Conservation (phyloP, 306 rosid species). For the Cicer bijugum region DNA sequence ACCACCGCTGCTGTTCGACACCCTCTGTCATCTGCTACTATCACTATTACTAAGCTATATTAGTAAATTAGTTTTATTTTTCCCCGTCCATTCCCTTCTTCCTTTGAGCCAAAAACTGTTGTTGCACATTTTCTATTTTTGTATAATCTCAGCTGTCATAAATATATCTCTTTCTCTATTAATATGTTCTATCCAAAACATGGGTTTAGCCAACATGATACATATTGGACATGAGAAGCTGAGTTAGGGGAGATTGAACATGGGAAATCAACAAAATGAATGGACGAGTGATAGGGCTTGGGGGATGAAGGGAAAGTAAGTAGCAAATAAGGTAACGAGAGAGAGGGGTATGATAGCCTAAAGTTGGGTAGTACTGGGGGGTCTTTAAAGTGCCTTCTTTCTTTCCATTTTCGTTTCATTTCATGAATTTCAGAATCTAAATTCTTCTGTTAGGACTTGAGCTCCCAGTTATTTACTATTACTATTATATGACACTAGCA, state of each 20-base stretch:
- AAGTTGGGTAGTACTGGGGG: neutral
- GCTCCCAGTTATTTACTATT: conserved; percentile 4
- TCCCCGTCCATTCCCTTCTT: neutral
- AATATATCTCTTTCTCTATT: neutral
- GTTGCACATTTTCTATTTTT: neutral
- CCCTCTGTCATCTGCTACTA: neutral
- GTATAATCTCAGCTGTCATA: neutral
- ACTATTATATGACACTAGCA: neutral
- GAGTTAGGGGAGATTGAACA: neutral
- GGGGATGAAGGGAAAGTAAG: neutral
- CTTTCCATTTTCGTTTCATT: neutral
- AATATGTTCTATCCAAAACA: neutral
- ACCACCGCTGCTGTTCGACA: neutral
- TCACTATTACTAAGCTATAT: neutral
- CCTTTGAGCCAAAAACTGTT: neutral
- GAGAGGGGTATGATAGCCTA: neutral
- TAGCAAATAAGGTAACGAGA: neutral
- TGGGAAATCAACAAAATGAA: neutral
- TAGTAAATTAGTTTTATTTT: neutral
- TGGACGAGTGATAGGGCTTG: neutral
- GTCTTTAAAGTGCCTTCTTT: neutral
- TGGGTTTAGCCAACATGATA: neutral
- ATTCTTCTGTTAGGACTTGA: neutral
- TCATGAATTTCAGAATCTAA: neutral
- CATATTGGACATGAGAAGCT: neutral